A percentile compares a stretch with the other conserved stretches of the same genome.
phyloP scores from a whole-genome alignment of 768 basidiomycete genomes.

The Xerocomellus amylosporus region DNA sequence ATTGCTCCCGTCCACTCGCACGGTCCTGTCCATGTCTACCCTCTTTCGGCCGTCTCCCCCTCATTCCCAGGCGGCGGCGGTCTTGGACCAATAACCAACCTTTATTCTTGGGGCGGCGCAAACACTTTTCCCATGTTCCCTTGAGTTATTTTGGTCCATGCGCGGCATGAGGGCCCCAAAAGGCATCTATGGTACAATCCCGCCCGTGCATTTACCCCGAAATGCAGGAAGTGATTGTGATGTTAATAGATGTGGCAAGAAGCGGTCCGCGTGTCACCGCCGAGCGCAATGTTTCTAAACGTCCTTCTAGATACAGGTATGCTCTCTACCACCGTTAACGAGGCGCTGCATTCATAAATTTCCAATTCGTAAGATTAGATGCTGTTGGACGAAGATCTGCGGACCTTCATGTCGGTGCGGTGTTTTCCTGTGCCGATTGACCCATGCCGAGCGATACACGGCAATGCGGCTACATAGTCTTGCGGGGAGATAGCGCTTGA shows the following conservation, averaged over 20 bases:
- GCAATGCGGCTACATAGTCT: background rate
- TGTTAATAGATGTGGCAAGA: background rate
- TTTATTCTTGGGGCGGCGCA: background rate
- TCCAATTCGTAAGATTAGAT: background rate
- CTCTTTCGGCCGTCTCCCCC: constrained; percentile 3
- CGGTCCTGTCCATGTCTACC: background rate
- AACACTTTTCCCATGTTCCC: background rate
- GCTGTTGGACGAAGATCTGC: background rate
- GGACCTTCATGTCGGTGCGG: background rate
- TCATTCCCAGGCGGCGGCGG: background rate
- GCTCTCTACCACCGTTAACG: background rate
- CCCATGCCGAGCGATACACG: background rate
- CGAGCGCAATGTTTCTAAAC: background rate
- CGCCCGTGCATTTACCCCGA: background rate
- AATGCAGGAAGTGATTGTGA: background rate
- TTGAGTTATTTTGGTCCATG: background rate
- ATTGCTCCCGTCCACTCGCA: background rate
- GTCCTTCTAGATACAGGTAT: background rate
- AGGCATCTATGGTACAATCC: background rate
- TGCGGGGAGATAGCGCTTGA: background rate
- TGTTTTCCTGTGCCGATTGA: background rate
- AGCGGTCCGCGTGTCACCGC: background rate
- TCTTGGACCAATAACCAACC: background rate
- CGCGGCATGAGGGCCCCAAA: background rate
- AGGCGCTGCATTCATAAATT: background rate